These are phyloP conservation scores for Lumnitzera littorea DNA, from an alignment of 345 rosid genomes.

Conservation along the genomic window DNA sequence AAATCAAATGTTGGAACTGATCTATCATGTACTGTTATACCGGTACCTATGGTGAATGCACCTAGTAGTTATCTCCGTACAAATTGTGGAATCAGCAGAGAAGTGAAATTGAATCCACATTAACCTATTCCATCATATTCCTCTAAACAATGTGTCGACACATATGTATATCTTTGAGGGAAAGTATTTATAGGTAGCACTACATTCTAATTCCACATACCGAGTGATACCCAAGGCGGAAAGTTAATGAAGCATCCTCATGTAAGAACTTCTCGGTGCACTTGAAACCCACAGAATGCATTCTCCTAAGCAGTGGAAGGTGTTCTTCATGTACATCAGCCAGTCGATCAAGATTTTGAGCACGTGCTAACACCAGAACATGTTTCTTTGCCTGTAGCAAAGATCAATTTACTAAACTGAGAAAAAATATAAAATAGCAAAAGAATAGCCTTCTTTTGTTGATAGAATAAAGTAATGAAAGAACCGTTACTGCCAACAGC, in stretches of 20 bases:
- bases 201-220: constrained; percentile 23
- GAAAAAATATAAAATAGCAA: constrained; percentile 1
- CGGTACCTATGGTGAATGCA: too few species aligned
- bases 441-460: background rate
- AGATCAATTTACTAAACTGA: background rate
- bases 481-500: background rate
- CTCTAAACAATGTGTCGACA: too few species aligned
- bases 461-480: background rate
- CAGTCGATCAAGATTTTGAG: constrained; percentile 51
- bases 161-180: too few species aligned
- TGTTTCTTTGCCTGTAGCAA: constrained; percentile 67
- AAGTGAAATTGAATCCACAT: too few species aligned
- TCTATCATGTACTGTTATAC: too few species aligned
- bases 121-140: too few species aligned
- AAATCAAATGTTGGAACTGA: too few species aligned
- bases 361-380: constrained; percentile 56
- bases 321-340: constrained; percentile 64
- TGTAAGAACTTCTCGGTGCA: constrained; percentile 60
- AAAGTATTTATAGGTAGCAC: too few species aligned
- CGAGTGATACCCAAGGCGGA: constrained; percentile 94
- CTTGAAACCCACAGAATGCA: constrained; percentile 73
- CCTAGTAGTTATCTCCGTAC: too few species aligned
- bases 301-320: constrained; percentile 39
- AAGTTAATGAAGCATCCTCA: constrained; percentile 63
- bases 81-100: too few species aligned